phyloP scores from a whole-genome alignment of 495 filamentous ascomycete species.

The Aspergillus affinis region DNA sequence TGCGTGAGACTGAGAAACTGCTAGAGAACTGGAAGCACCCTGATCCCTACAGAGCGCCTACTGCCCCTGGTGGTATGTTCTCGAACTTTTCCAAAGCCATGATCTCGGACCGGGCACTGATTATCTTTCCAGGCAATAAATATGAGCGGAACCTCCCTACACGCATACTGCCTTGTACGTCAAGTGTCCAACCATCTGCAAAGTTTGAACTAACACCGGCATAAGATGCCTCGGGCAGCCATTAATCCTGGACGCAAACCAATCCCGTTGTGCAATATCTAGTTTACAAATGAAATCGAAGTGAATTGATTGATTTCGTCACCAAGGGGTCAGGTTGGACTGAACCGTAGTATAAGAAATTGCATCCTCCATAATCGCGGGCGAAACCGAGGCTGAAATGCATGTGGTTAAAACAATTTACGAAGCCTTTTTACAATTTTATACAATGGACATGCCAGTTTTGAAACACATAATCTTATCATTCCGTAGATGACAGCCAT shows the following conservation, averaged over 20 bases:
- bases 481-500: neutral
- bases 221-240: slow-evolving; percentile 17
- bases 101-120: slow-evolving; percentile 14
- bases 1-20: slow-evolving; percentile 83
- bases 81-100: neutral
- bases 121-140: slow-evolving; percentile 71
- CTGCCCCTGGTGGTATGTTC: slow-evolving; percentile 87
- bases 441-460: neutral
- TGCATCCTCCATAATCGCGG: too few relatives aligned
- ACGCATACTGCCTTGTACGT: slow-evolving; percentile 78
- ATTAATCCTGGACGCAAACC: neutral
- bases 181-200: neutral
- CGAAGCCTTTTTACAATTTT: neutral
- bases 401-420: too few relatives aligned
- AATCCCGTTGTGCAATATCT: neutral
- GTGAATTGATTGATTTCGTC: neutral
- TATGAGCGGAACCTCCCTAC: slow-evolving; percentile 89
- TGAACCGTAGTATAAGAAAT: too few relatives aligned
- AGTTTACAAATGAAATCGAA: neutral
- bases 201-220: neutral
- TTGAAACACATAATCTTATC: neutral
- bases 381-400: too few relatives aligned
- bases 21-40: slow-evolving; percentile 96
- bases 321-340: too few relatives aligned
- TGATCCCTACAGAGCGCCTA: slow-evolving; percentile 84